A percentile compares a stretch with the other conserved stretches of the same genome.
These are phyloP conservation scores for Trametes sanguinea DNA, from an alignment of 768 basidiomycete genomes.

Conservation along the genomic window DNA sequence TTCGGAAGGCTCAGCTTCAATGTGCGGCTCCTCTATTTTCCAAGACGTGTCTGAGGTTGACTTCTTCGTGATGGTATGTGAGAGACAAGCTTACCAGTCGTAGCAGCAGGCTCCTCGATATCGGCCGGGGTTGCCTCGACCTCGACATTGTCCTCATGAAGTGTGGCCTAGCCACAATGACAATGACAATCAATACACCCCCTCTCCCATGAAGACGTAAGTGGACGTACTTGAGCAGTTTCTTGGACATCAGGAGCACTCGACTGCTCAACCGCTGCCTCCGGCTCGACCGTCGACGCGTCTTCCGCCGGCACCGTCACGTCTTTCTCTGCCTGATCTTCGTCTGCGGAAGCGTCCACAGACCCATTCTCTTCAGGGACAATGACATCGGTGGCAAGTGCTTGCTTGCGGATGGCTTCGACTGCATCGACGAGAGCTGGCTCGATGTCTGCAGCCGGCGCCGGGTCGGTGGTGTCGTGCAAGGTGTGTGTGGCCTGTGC, in stretches of 20 bases:
- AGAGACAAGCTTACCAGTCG: neutral
- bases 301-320: neutral
- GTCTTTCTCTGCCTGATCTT: neutral
- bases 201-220: too few species aligned
- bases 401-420: slow-evolving; percentile 2
- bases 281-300: neutral
- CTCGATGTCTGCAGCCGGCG: neutral
- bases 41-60: too few species aligned
- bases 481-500: slow-evolving; percentile 17
- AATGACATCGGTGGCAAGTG: slow-evolving; percentile 6
- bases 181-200: neutral
- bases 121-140: neutral
- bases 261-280: neutral
- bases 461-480: slow-evolving; percentile 15
- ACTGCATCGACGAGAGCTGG: slow-evolving; percentile 2
- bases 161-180: neutral
- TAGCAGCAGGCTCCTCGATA: neutral
- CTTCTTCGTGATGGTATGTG: too few species aligned
- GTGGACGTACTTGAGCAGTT: neutral
- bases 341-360: neutral
- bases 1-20: neutral
- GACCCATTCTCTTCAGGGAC: slow-evolving; percentile 5
- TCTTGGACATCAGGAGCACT: neutral
- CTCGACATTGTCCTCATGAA: neutral
- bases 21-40: neutral